phyloP scores from a whole-genome alignment of 1,284 basidiomycete genomes.

The Ganoderma boninense region DNA sequence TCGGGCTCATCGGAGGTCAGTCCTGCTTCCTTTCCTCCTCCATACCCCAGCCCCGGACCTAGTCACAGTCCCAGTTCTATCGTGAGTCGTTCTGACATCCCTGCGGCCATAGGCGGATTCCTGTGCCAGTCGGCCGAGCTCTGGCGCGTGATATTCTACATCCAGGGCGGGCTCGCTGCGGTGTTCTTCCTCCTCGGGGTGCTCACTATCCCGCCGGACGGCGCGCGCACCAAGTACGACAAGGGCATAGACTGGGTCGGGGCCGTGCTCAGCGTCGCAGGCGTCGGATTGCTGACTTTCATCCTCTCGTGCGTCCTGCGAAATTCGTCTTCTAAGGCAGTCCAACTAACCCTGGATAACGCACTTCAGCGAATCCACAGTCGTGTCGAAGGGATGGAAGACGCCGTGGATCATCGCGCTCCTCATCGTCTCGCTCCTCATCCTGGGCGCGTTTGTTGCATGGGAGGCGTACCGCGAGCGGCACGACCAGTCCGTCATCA shows the following conservation, averaged over 20 bases:
- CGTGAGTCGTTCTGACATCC: too few relatives aligned
- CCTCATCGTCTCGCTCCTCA: constrained; percentile 39
- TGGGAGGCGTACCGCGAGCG: constrained; percentile 45
- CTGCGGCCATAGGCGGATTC: constrained; percentile 38
- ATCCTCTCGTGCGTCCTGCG: background rate
- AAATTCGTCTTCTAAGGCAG: background rate
- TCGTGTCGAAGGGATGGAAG: constrained; percentile 43
- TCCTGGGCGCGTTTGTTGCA: constrained; percentile 42
- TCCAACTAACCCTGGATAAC: background rate
- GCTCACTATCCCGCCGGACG: constrained; percentile 34
- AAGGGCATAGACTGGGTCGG: constrained; percentile 49
- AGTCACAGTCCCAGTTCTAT: too few relatives aligned
- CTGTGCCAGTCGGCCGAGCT: constrained; percentile 42
- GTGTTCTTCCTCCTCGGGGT: constrained; percentile 42
- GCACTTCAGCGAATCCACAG: constrained; percentile 38
- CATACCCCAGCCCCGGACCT: background rate
- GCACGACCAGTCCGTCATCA: constrained; percentile 40
- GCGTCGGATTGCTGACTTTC: background rate
- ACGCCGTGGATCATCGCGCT: constrained; percentile 44
- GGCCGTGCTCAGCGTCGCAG: constrained; percentile 14
- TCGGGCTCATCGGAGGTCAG: constrained; percentile 44
- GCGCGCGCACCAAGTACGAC: constrained; percentile 35
- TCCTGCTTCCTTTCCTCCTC: background rate
- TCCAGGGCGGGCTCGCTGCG: constrained; percentile 44
- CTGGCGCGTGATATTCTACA: constrained; percentile 46